Percentiles rank a stretch among this genome's conserved stretches.
These are phyloP conservation scores for Epichloe festucae DNA, from an alignment of 2,329 filamentous ascomycete species.

Conservation along the genomic window DNA sequence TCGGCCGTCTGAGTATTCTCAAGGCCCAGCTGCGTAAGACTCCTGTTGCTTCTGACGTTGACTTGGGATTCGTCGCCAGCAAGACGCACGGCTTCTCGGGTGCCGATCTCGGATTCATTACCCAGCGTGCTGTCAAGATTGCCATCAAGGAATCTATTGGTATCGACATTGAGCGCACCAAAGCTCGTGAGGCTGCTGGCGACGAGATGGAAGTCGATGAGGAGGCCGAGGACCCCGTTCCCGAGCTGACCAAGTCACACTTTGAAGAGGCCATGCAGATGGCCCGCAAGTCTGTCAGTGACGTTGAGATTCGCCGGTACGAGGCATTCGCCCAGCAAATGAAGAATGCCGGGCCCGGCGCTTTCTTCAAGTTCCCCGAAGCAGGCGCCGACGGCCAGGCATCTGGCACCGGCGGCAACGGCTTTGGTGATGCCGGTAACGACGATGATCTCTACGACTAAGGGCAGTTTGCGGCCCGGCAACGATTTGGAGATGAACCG, in stretches of 20 bases:
- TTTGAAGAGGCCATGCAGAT: constrained; percentile 98
- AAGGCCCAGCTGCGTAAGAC: constrained; percentile 97
- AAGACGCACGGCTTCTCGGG: constrained; percentile 99
- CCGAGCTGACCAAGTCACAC: constrained; percentile 88
- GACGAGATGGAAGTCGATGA: constrained; percentile 61
- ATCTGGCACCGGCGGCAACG: constrained; percentile 42
- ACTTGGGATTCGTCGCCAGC: constrained; percentile 82
- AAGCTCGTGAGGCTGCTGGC: constrained; percentile 76
- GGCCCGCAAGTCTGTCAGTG: constrained; percentile 84
- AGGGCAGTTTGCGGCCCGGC: constrained; percentile 27
- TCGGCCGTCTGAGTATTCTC: constrained; percentile 78
- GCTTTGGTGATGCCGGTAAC: constrained; percentile 77
- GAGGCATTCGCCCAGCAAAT: constrained; percentile 98
- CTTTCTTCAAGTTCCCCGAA: constrained; percentile 94
- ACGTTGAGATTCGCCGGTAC: constrained; percentile 95
- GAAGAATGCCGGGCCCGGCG: constrained; percentile 93
- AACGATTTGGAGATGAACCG: constrained; percentile 6
- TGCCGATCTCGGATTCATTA: constrained; percentile 98
- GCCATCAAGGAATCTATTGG: constrained; percentile 96
- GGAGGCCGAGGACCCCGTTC: constrained; percentile 81
- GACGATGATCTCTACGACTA: constrained; percentile 97
- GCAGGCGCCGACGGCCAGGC: constrained; percentile 54
- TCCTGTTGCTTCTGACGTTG: constrained; percentile 74
- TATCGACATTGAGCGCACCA: constrained; percentile 75
- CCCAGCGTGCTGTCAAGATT: constrained; percentile 96